Evolutionary conservation across 768 basidiomycete species (phyloP), one percentile per base, ranked within the genome.

Genomic region (Phallus indusiatus): DNA sequence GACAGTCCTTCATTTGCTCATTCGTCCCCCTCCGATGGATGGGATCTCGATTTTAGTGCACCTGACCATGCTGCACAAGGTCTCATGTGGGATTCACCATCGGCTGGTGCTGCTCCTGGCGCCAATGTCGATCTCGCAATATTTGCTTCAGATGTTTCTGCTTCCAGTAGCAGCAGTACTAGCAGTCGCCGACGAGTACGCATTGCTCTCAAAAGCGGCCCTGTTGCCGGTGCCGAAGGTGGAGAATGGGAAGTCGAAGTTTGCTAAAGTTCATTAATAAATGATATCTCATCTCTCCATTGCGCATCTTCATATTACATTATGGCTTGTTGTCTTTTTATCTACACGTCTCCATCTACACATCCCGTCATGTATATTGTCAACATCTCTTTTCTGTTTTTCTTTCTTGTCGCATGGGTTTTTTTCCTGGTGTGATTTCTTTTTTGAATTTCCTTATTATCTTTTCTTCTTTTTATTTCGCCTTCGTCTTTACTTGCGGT

Each of bases 171-270:
- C 8, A 21, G 47, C 8, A 21, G 47, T 48, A 21, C 21, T 48
- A 48, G 47, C 8, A 51, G 50, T 34, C 57, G 57, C 65, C 78
- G 81, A 42, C 78, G 85, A 42, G 83, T 85, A 62, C 78, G 83
- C 62, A 83, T 86, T 53, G 82, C 85, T 28, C 72, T 87, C 62
- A 85, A 82, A 71, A 82, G 78, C 64, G 72, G 83, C 71, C 84
- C 85, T 0, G 75, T 75, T 20, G 71, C 77, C 33, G 84, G 83
- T 50, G 78, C 78, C 62, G 83, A 85, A 68, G 84, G 84, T 51
- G 86, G 85, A 61, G 86, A 87, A 73, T 88, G 86, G 86, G 86
- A 89, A 69, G 84, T 89, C 50, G 81, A 85, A 67, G 74, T 87
- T n/a, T 55, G 60, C 24, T 59, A 46, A 59, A 20, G 18, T 35